These are phyloP conservation scores for Tylopilus cervinicoccineus DNA, from an alignment of 768 basidiomycete species.

Conservation along the genomic window DNA sequence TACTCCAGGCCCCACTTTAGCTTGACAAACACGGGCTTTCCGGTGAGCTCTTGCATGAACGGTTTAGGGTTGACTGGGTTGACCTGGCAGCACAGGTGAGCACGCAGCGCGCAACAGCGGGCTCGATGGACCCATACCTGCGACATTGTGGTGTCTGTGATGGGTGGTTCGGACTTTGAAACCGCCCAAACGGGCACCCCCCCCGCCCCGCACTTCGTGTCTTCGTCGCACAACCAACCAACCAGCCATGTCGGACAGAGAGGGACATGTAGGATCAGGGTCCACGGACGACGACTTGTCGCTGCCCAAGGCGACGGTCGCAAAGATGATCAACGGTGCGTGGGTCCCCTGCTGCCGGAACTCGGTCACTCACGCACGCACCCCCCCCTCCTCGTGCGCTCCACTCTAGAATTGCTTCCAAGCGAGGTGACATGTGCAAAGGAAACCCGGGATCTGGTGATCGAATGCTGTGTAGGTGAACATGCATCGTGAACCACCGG, in stretches of 20 bases:
- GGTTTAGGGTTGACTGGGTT: constrained; percentile 98
- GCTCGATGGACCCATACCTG: constrained; percentile 8
- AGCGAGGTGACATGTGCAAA: constrained; percentile 86
- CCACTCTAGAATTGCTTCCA: constrained; percentile 81
- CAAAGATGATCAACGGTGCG: constrained; percentile 92
- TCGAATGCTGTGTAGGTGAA: constrained; percentile 99
- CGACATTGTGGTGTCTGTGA: constrained; percentile 11
- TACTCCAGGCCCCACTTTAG: constrained; percentile 99
- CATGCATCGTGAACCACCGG: constrained; percentile 23
- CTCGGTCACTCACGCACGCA: constrained; percentile 4
- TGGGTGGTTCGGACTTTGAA: constrained; percentile 36
- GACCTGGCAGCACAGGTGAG: constrained; percentile 44
- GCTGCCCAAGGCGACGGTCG: constrained; percentile 93
- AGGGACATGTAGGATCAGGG: constrained; percentile 64
- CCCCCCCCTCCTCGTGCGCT: neutral
- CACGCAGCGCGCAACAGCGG: neutral
- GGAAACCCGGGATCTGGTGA: constrained; percentile 94
- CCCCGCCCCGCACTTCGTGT: neutral
- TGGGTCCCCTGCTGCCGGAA: constrained; percentile 3
- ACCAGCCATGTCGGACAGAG: constrained; percentile 93
- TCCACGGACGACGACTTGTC: constrained; percentile 89
- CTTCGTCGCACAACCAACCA: constrained; percentile 7
- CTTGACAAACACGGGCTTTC: constrained; percentile 91
- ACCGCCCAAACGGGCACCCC: constrained; percentile 13
- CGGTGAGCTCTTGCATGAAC: constrained; percentile 96